Base-by-base conservation (phyloP, 768 basidiomycete species). In the Fistulinella prunicolor region DNA sequence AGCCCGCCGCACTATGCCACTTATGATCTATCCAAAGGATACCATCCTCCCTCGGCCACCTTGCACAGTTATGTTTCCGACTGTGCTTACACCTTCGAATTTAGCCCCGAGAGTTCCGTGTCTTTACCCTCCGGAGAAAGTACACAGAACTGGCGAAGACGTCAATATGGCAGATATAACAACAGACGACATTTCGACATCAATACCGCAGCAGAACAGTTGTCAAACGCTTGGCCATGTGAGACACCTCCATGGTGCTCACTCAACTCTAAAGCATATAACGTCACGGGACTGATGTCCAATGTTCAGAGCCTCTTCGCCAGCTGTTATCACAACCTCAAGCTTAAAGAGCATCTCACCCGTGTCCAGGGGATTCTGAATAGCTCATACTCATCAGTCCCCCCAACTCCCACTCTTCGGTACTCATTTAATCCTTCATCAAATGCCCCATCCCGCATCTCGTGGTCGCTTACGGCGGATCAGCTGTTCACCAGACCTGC, bases 191-290 rank as follows among this genome's bases (percentile, higher is more conserved):
- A 30, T 12, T 36, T 26, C 13, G 56, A 65, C 20, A 16, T 24
- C 9, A 13, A 38, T 9, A 16, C 17, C 13, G 43, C 48, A 4
- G 49, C 49, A 9, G 6, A 23, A 1, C 10, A 1, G n/a, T 23
- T 64, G 23, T 16, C 50, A 4, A 3, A 22, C 3, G 38, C 45
- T 35, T 64, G 64, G 62, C 62, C 63, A 17, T 54, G 47, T 22
- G 48, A 57, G 37, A 52, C 37, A 10, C 45, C 58, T 4, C 56
- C 56, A 12, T n/a, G 0, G 1, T 24, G 26, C 17, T 44, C 42
- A 8, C 51, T 55, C 20, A 17, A 38, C 9, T 4, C 16, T 6
- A 3, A 3, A 7, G 37, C 16, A 9, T 58, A 61, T n/a, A 4
- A 59, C 20, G 23, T 55, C 14, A 2, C 17, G 5, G 2, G 19